Base-by-base conservation (phyloP, 306 rosid genomes). In the Pterocarpus macrocarpus region DNA sequence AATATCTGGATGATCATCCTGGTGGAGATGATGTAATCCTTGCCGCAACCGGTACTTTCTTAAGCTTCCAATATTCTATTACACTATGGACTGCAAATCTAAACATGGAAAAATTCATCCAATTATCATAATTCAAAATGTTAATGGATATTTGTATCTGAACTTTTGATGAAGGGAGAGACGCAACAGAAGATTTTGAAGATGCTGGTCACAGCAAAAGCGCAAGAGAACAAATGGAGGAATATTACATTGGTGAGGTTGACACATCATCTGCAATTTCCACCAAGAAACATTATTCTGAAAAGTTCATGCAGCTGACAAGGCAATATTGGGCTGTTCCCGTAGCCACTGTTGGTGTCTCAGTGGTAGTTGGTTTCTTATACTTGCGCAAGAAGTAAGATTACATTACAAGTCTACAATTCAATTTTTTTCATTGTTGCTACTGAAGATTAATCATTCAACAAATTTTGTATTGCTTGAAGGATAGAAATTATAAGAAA, bases 161-260 rank as follows among this genome's bases (percentile, higher is more conserved):
- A 8, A 68, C 81, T 62, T 22, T 35, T 14, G 49, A 43, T 80
- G 32, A 72, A 94, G 98, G 97, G 68, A 90, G 69, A 81, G 97
- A 93, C 70, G 99, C 97, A 59, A 88, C 95, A 1, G 92, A 95
- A 1, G 99, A 95, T 43, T 95, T 95, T 86, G 99, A 95, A 87
- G 99, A 95, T 87, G 97, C 88, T 10, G 99, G 99, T 44, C 99
- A 95, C 81, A 91, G 97, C 87, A 72, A 89, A 76, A 65, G 28
- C 3, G 93, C 99, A 14, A 93, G 79, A 86, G 95, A 91, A 71
- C 90, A 87, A 50, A 81, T 95, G 97, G 84, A 87, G 82, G 59
- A 82, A 56, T 91, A 85, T 82, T 93, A 49, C 75, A 83, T 93
- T 10, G 97, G 99, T 32, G 92, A 86, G 85, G 85, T 95, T 36